Base-by-base conservation (phyloP, 2,329 filamentous ascomycete genomes). In the Eurotiales sp. region DNA sequence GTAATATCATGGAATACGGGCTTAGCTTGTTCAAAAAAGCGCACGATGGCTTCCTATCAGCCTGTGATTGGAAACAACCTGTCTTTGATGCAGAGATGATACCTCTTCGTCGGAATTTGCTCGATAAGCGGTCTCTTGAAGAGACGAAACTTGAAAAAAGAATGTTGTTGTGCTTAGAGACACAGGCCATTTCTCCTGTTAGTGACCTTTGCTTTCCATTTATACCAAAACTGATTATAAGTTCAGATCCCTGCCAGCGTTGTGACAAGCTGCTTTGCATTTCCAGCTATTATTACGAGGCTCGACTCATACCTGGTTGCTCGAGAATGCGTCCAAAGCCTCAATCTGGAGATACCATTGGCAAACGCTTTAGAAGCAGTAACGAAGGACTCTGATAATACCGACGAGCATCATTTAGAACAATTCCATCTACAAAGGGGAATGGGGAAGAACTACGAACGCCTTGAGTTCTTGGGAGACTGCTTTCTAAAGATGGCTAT, bases 401-500 rank as follows among this genome's bases (percentile, higher is more conserved):
- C 84, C 0, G 86, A 87, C 7, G 88, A 95, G 32, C 81, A 89
- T 54, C 77, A 75, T 0, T 74, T 79, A 29, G 78, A 86, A 51
- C 81, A 87, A 34, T 70, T 89, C 47, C 88, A 90, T 58, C 84
- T 91, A 42, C 87, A 90, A 59, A 76, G 80, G 43, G 91, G 90
- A 2, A 96, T 96, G 90, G 90, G 90, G 1, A 86, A 85, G 34
- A 97, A 97, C 60, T 99, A 99, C 61, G 93, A 99, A 67, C 82
- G 93, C 11, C 78, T 97, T 0, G 93, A 99, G 62, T 95, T 96
- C 54, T 77, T 97, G 2, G 93, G 93, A 0, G 93, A 99, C 66
- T 88, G 86, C 29, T 96, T 96, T 62, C 77, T 99, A 53, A 99
- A 99, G 70, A 92, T 96, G 85, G 89, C 88, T 10, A 96, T 92